phyloP scores from a whole-genome alignment of 768 basidiomycete genomes.

The Pseudohyphozyma bogoriensis region DNA sequence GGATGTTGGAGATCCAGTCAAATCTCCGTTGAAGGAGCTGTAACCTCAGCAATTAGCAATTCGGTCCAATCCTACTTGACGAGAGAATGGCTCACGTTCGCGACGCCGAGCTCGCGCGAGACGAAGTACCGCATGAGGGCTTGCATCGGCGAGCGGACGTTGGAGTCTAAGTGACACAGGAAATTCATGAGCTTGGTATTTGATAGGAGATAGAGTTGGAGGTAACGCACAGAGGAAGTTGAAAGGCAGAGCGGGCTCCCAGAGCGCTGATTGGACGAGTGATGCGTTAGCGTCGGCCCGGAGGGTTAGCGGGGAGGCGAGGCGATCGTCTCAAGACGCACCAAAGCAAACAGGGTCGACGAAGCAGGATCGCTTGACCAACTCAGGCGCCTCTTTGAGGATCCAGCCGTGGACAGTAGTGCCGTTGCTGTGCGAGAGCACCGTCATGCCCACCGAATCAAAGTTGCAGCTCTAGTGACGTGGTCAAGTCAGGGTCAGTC shows the following conservation, averaged over 20 bases:
- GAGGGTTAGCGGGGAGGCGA: neutral
- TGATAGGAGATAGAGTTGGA: neutral
- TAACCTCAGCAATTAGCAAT: too few relatives aligned
- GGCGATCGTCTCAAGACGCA: constrained; percentile 55
- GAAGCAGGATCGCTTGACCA: constrained; percentile 68
- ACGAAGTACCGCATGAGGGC: constrained; percentile 75
- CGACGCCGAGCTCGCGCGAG: constrained; percentile 71
- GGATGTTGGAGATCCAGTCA: constrained; percentile 53
- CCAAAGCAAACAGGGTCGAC: constrained; percentile 55
- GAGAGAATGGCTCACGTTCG: constrained; percentile 31
- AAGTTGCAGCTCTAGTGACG: constrained; percentile 41
- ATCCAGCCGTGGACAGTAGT: constrained; percentile 74
- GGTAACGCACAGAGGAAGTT: constrained; percentile 66
- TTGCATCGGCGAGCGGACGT: constrained; percentile 43
- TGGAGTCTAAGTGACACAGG: too few relatives aligned
- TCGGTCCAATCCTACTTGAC: too few relatives aligned
- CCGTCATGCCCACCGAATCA: constrained; percentile 49
- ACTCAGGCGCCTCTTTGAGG: constrained; percentile 61
- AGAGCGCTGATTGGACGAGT: constrained; percentile 42
- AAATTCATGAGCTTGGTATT: too few relatives aligned
- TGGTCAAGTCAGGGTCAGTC: constrained; percentile 47
- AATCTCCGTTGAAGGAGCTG: constrained; percentile 49
- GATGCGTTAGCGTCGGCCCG: too few relatives aligned
- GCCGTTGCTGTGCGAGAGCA: constrained; percentile 74
- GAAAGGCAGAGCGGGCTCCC: constrained; percentile 81